phyloP scores from a whole-genome alignment of 306 rosid species.

The Senna siamea region DNA sequence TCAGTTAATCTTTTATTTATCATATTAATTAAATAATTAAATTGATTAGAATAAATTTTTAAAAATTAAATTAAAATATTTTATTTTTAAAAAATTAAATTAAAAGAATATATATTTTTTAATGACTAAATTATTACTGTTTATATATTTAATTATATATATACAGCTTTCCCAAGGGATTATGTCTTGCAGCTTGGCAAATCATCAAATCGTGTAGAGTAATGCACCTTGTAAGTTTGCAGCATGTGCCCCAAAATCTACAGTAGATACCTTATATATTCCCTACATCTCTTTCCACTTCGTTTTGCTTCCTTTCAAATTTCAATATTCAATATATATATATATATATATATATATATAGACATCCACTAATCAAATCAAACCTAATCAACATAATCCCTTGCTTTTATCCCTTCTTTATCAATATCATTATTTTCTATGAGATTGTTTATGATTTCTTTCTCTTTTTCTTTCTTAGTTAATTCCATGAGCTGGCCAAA shows the following conservation, averaged over 20 bases:
- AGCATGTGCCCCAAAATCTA: conserved; percentile 83
- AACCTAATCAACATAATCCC: conserved; percentile 43
- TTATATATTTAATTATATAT: no score
- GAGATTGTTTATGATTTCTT: background rate
- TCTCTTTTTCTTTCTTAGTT: no score
- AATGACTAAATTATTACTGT: no score
- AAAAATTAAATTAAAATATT: no score
- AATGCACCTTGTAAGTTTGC: conserved; percentile 54
- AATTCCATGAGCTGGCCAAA: no score
- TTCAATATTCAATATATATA: background rate
- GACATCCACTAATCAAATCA: no score
- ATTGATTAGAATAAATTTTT: no score
- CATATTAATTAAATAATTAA: no score
- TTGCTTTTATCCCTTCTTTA: conserved; percentile 30
- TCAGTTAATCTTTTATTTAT: no score
- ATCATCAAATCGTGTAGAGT: conserved; percentile 66
- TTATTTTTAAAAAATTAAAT: no score
- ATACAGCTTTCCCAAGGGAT: conserved; percentile 46
- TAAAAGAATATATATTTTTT: no score
- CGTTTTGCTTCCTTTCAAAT: conserved; percentile 38
- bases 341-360: background rate
- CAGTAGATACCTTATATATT: conserved; percentile 58
- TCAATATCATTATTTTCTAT: background rate
- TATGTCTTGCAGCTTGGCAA: conserved; percentile 41
- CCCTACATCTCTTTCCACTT: conserved; percentile 59